phyloP scores from a whole-genome alignment of 371 early-diverging fungal species.

The Rhizopus delemar region DNA sequence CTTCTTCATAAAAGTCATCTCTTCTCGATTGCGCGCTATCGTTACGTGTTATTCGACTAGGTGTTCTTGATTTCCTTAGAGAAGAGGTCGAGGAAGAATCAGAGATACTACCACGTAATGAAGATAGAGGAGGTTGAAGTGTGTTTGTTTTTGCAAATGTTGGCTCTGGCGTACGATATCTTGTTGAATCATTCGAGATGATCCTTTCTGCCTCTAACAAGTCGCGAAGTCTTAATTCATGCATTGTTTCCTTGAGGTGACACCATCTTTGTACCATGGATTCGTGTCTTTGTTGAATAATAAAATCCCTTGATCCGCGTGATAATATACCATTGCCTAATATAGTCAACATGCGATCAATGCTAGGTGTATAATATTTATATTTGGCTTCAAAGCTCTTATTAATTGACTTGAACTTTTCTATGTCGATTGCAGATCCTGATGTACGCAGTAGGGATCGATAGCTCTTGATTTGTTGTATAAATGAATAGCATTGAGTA shows the following conservation, averaged over 20 bases:
- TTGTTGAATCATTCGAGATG: conserved; percentile 29
- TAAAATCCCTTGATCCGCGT: conserved; percentile 52
- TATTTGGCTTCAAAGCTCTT: conserved; percentile 66
- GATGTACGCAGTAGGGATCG: conserved; percentile 21
- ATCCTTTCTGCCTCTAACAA: conserved; percentile 50
- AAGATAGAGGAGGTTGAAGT: conserved; percentile 9
- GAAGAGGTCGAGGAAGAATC: conserved; percentile 23
- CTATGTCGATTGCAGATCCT: conserved; percentile 45
- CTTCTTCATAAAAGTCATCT: conserved; percentile 34
- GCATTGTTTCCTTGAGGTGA: conserved; percentile 51
- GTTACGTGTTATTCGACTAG: conserved; percentile 14
- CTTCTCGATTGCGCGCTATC: conserved; percentile 3
- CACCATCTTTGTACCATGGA: conserved; percentile 58
- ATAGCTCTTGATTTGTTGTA: conserved; percentile 50
- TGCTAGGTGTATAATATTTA: conserved; percentile 63
- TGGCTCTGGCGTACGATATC: conserved; percentile 41
- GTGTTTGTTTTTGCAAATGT: conserved; percentile 6
- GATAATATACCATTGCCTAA: conserved; percentile 58
- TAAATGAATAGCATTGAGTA: conserved; percentile 52
- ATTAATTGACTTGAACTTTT: conserved; percentile 53
- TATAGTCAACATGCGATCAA: conserved; percentile 62
- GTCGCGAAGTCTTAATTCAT: conserved; percentile 48
- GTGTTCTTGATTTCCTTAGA: conserved; percentile 14
- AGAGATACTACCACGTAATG: conserved; percentile 17
- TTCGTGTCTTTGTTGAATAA: conserved; percentile 46